Percentiles rank a stretch among this genome's conserved stretches.
phyloP scores from a whole-genome alignment of 306 rosid genomes.

The Begonia fuchsioides region DNA sequence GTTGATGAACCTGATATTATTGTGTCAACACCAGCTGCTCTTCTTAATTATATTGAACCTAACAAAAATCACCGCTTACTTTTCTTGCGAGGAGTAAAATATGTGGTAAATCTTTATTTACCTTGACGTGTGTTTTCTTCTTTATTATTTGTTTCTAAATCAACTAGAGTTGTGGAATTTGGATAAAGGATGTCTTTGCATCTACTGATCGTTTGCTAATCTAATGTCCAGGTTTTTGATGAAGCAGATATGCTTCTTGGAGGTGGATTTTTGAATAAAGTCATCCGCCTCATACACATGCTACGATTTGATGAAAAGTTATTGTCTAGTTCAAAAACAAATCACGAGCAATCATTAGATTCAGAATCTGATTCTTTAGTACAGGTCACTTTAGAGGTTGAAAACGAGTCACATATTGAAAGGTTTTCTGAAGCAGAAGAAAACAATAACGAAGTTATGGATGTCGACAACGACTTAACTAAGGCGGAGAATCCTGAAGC shows the following conservation, averaged over 20 bases:
- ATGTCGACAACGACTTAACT: conserved; percentile 4
- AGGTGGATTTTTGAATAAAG: conserved; percentile 89
- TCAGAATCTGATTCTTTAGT: conserved; percentile 29
- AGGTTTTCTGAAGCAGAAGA: conserved; percentile 39
- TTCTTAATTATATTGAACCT: conserved; percentile 65
- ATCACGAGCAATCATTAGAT: conserved; percentile 24
- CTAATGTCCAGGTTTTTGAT: conserved; percentile 64
- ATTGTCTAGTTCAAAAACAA: conserved; percentile 34
- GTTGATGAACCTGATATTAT: conserved; percentile 54
- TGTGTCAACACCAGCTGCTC: conserved; percentile 92
- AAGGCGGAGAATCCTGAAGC: conserved; percentile 23
- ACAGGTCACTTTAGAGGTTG: conserved; percentile 26
- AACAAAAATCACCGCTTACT: conserved; percentile 35
- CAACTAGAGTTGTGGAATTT: neutral
- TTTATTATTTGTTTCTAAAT: conserved; percentile 1
- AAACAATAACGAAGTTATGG: conserved; percentile 18
- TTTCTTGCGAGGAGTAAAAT: conserved; percentile 62
- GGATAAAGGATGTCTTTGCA: neutral
- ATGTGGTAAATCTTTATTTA: conserved; percentile 51
- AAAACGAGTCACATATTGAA: conserved; percentile 31
- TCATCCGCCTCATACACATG: conserved; percentile 71
- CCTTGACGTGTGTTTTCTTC: neutral
- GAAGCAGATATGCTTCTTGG: conserved; percentile 98
- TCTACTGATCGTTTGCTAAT: neutral
- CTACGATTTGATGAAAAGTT: conserved; percentile 77